Evolutionary conservation across 139 green algal genomes (phyloP), one percentile per base, ranked within the genome.

Genomic region (Gonium pectorale): DNA sequence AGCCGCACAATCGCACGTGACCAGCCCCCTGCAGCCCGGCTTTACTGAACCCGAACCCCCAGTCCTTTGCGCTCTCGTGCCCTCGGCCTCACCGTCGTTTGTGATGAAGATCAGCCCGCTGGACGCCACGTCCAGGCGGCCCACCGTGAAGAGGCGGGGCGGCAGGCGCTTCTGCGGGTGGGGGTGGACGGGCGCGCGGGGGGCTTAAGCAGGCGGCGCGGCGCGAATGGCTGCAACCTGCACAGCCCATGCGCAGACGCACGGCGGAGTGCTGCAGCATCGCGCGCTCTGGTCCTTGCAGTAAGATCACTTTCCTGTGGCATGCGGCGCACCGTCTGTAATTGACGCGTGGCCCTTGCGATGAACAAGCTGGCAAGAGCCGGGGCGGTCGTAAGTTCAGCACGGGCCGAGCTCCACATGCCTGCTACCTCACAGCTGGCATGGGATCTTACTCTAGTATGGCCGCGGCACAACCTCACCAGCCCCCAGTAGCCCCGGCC

Each of bases 101-200:
- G 97, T 99, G 31, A 99, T 89, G 22, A 99, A 91, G 33, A 99
- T 90, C 38, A 99, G 93, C 0, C 97, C 97, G 9, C 92, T 93
- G 17, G 95, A 95, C 22, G 91, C 81, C 9, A 97, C 96, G 79
- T 99, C 97, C 64, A 99, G 89, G 6, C 97, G 91, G 9, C 97
- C 97, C 56, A 99, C 97, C 5, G 95, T 98, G 92, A 98, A 99
- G 7, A 99, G 90, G 31, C 97, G 90, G 2, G 97, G 97, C 0
- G 92, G 91, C 19, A 93, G 86, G 15, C 60, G 68, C 17, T 67
- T 88, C 51, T 80, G 81, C 22, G 27, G 83, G 79, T 49, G 67
- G 79, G 6, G 70, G 69, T 26, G 29, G 41, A 11, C 40, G 13
- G 35, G 49, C 49, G 17, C 13, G 49, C n/a, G n/a, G n/a, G n/a